A percentile compares a stretch with the other conserved stretches of the same genome.
phyloP scores from a whole-genome alignment of 176 grass and related monocot species.

The Panicum miliaceum region DNA sequence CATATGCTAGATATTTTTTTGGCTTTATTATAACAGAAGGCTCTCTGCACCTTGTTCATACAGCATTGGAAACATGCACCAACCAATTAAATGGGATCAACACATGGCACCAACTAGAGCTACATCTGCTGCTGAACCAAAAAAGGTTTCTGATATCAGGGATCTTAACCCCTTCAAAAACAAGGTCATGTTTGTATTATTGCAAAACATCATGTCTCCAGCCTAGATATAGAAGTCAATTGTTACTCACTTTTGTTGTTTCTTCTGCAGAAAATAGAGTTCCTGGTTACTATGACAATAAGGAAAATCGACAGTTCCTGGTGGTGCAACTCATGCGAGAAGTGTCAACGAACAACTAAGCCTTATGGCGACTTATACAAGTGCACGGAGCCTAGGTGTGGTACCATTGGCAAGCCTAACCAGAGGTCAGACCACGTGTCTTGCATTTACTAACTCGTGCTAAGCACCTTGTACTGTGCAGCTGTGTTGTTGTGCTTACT shows the following conservation, averaged over 20 bases:
- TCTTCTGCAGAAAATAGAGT: neutral
- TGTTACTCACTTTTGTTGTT: neutral
- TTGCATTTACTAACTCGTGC: neutral
- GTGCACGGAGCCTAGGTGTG: neutral
- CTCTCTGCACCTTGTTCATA: too few species aligned
- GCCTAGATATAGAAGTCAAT: neutral
- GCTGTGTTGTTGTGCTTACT: neutral
- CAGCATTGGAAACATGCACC: too few species aligned
- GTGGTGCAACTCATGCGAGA: neutral
- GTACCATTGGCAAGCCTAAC: neutral
- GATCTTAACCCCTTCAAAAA: neutral
- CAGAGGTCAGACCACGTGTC: neutral
- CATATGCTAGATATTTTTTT: too few species aligned
- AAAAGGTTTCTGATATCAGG: neutral
- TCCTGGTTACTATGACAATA: neutral
- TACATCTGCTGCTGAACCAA: neutral
- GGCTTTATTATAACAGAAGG: neutral
- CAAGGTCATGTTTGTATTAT: neutral
- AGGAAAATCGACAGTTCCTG: neutral
- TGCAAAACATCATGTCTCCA: neutral
- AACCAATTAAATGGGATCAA: too few species aligned
- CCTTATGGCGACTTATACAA: neutral
- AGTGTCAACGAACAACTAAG: too few species aligned
- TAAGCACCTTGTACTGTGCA: neutral
- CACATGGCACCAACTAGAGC: neutral